Evolutionary conservation across 2,329 filamentous ascomycete genomes (phyloP), one percentile per base, ranked within the genome.

Genomic region (Verticillium tricorpus): DNA sequence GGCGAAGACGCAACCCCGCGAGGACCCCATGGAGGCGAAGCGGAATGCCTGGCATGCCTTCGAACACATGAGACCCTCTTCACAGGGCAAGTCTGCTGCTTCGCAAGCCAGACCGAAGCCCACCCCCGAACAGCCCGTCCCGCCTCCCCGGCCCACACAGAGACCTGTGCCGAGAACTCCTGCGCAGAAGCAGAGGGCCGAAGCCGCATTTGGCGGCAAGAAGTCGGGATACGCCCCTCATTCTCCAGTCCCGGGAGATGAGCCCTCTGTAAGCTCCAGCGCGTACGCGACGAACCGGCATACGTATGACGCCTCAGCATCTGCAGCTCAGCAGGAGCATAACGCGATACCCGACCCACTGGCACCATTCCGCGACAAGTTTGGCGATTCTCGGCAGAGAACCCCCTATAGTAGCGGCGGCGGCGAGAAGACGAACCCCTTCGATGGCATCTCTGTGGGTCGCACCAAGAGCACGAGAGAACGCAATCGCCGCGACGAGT

Each of bases 361-460:
- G 52, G 78, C 75, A 25, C 74, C 79, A 58, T 83, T 84, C 62
- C 76, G 77, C 67, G 77, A 80, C 5, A 72, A 71, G 1, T 76
- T 75, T 54, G 61, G 74, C 52, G 82, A 86, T 63, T 70, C 72
- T n/a, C 78, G 84, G n/a, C 78, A 84, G 60, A 84, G 83, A 66
- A 84, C 82, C 6, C 84, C 85, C 0, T 88, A 88, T 68, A 77
- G 79, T 52, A 80, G 77, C 1, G 78, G 82, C 35, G 78, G 82
- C 14, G 84, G 85, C 37, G 86, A 88, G 70, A 87, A 82, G 72
- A 82, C 83, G 5, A 81, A 85, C 56, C 80, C 83, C 0, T 86
- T 85, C 62, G 83, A 85, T 55, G 80, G 77, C 2, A 72, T 70
- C 7, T 68, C 76, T 11, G 61, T 82, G n/a, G 73, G 74, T 57